A percentile compares a stretch with the other conserved stretches of the same genome.
phyloP scores from a whole-genome alignment of 2,329 filamentous ascomycete genomes.

The Beauveria medogensis region DNA sequence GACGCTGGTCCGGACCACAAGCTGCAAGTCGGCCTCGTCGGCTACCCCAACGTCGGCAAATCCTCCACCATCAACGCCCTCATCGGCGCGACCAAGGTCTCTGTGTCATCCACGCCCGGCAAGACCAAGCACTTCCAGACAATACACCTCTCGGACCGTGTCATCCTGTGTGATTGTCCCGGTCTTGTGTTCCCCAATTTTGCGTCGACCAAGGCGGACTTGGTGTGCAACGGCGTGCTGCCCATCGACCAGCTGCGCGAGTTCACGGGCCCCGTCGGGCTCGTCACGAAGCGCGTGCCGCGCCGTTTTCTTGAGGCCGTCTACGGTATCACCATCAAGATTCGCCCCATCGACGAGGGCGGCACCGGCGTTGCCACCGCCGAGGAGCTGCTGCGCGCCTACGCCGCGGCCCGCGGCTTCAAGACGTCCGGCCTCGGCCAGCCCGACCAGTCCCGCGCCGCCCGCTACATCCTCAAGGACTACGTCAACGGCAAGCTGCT shows the following conservation, averaged over 20 bases:
- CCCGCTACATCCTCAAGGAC: slow-evolving; percentile 85
- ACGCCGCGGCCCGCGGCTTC: slow-evolving; percentile 84
- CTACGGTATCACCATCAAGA: slow-evolving; percentile 85
- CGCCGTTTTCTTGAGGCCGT: slow-evolving; percentile 82
- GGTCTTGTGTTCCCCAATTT: slow-evolving; percentile 99
- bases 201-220: slow-evolving; percentile 88
- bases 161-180: slow-evolving; percentile 93
- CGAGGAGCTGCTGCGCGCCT: slow-evolving; percentile 76
- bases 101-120: slow-evolving; percentile 90
- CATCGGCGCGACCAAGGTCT: slow-evolving; percentile 98
- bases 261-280: slow-evolving; percentile 74
- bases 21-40: slow-evolving; percentile 85
- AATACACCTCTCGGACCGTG: slow-evolving; percentile 81
- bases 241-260: slow-evolving; percentile 96
- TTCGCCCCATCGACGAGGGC: slow-evolving; percentile 77
- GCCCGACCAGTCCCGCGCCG: slow-evolving; percentile 87
- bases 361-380: slow-evolving; percentile 81
- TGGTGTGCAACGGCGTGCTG: slow-evolving; percentile 89
- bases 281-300: slow-evolving; percentile 80
- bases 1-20: slow-evolving; percentile 50
- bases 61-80: slow-evolving; percentile 98
- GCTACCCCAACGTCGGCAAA: slow-evolving; percentile 98
- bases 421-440: slow-evolving; percentile 81
- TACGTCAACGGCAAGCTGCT: slow-evolving; percentile 95
- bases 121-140: slow-evolving; percentile 99